Evolutionary conservation across 208 protist genomes (phyloP).

Genomic region (Dictyostelium gargantuum): DNA sequence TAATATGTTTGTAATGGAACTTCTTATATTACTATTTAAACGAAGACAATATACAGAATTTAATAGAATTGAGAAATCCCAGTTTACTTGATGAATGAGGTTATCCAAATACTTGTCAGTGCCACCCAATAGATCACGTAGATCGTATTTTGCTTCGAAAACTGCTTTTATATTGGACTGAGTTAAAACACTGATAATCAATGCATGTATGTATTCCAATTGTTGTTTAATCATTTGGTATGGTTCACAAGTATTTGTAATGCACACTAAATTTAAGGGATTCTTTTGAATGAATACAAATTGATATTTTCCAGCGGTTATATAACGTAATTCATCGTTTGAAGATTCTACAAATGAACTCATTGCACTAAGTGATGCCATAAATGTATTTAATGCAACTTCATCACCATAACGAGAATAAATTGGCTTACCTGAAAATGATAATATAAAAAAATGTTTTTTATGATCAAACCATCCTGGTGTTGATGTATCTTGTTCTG

Average conservation of each 20-base stretch:
- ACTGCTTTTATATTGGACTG: constrained; percentile 62
- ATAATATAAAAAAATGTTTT: constrained; percentile 84
- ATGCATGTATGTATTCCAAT: constrained; percentile 70
- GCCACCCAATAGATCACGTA: constrained; percentile 55
- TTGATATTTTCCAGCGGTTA: constrained; percentile 70
- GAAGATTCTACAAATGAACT: constrained; percentile 77
- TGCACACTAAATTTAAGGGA: constrained; percentile 59
- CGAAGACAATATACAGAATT: constrained; percentile 66
- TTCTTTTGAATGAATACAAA: constrained; percentile 77
- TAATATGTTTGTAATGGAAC: constrained; percentile 48
- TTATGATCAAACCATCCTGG: constrained; percentile 74
- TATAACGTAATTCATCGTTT: constrained; percentile 70
- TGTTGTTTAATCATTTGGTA: constrained; percentile 41
- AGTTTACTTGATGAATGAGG: constrained; percentile 62
- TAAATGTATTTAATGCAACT: constrained; percentile 77
- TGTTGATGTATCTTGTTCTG: constrained; percentile 14
- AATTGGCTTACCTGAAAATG: constrained; percentile 81
- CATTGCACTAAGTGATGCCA: constrained; percentile 79
- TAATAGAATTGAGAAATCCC: constrained; percentile 63
- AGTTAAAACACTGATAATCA: constrained; percentile 71
- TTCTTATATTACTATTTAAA: constrained; percentile 47
- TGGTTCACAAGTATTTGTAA: constrained; percentile 54
- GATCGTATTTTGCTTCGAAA: constrained; percentile 63
- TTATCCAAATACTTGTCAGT: constrained; percentile 69
- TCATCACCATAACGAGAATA: constrained; percentile 82